Evolutionary conservation across 805 yeast genomes (phyloP), one percentile per base, ranked within the genome.

Genomic region (Yarrowia deformans): DNA sequence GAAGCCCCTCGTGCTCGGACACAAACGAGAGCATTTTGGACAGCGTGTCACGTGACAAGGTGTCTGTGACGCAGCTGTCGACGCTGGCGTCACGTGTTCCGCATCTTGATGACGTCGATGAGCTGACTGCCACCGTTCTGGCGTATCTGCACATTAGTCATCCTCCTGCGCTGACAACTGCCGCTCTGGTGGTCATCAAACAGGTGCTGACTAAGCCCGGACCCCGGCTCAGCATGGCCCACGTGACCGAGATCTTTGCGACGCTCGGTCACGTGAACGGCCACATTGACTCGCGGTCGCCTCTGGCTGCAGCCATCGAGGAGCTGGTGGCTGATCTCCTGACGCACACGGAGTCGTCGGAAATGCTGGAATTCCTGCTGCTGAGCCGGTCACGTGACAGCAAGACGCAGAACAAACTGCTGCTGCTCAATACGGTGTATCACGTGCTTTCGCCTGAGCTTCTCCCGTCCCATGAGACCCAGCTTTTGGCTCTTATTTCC

Each of bases 251-350:
- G 8, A 60, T 56, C 3, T 56, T n/a, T 13, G 3, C 64, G 12
- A 56, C 64, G n/a, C 39, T 56, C 12, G 42, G 32, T 29, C 48
- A 56, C 40, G 64, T 56, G 39, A 56, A 32, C 40, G 8, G 29
- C 23, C 39, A 34, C 3, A 39, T 63, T 35, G 68, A 63, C 12
- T 35, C 68, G 1, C 68, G 68, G 3, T 35, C 68, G 1, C 45
- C 48, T 13, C 35, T 63, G 0, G 68, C 68, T 19, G 68, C 68
- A 16, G 68, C 48, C 9, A 40, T 63, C 14, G 68, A 63, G 8
- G 68, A 63, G 32, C 48, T 63, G 1, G 56, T 40, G 4, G 68
- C 48, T 3, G 68, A 63, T 9, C 23, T 63, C 1, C n/a, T 63
- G n/a, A 14, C 34, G 1, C 68, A 48, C 29, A 23, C 46, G 2